Evolutionary conservation across 306 rosid genomes (phyloP), one percentile per base, ranked within the genome.

Genomic region (Erythrophleum fordii): DNA sequence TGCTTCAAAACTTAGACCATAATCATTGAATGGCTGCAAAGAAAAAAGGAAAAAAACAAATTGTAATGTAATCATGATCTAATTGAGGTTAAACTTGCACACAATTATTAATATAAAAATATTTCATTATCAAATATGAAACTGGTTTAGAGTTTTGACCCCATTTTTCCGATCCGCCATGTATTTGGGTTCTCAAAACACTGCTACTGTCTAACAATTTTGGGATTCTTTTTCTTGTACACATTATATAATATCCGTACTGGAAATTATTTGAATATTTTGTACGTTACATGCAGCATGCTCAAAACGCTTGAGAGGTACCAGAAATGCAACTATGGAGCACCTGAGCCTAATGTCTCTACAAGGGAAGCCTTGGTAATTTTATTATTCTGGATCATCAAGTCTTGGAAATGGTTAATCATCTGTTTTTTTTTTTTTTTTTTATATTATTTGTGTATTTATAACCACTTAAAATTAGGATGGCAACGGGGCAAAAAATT

Each of bases 301-400:
- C 97, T 93, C 82, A 93, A 92, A 88, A 90, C 99, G n/a, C 92
- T 96, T n/a, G 99, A 96, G 86, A 92, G 94, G 90, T 96, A 96
- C 81, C 98, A 96, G 85, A 96, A 96, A 85, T 89, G 97, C 88
- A 96, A 92, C 91, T 96, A 93, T 88, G 98, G 97, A 77, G 97
- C 95, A 14, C 97, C 99, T 45, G 99, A 96, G 86, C 69, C 93
- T 16, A 88, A 87, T 83, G 92, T 93, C 22, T 93, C 98, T 26
- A 35, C 99, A 79, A 80, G 94, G 84, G 99, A 96, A 78, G 98
- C 98, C 41, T 87, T 96, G 99, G 99, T 96, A 69, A 69, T 69
- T 10, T 69, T 23, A 22, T 22, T 22, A 11, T 2, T 29, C 29
- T 29, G 64, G 64, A 13, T 18, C 9, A 25, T 31, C 23, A 31